Base-by-base conservation (phyloP, 768 basidiomycete genomes). In the Mycena leptocephala region DNA sequence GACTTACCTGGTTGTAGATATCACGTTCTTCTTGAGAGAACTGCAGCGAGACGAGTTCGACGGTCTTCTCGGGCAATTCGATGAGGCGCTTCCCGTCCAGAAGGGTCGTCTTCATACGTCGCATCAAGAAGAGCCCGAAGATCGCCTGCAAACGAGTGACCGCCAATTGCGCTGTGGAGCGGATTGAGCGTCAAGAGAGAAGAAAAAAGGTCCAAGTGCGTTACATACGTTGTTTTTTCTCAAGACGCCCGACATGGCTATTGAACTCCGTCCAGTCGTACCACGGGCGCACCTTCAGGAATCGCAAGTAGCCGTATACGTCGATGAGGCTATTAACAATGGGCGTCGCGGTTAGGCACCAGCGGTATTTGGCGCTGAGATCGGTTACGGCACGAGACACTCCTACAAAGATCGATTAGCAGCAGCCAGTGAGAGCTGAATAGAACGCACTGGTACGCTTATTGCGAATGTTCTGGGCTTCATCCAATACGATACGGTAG, bases 51-150 rank as follows among this genome's bases (percentile, higher is more conserved):
- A 88, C 81, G 2, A 94, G 83, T 1, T 87, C 83, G 9, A 93
- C 83, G 2, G 85, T 85, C 83, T 93, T 94, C 18, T 84, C 80
- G 6, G 93, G 93, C 35, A 95, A 85, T 71, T 93, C 90, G 53
- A 95, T 90, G n/a, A 95, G 84, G 26, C 87, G 89, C 81, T 92
- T 91, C 10, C 94, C 95, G 79, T 94, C 92, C 13, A 96, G 84
- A 79, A 84, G 84, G 0, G 91, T 89, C 63, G 92, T 88, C 78
- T 94, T 94, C 85, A 90, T 92, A 55, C 95, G 89, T 14, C 95
- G 87, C 30, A 95, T 82, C 59, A 92, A 84, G 80, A 90, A 91
- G 0, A 87, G 82, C 16, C 81, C 79, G 61, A 94, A 87, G 59
- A 94, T 88, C 5, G 90, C 88, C 79, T 94, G 95, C 6, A 93